A percentile compares a stretch with the other conserved stretches of the same genome.
Evolutionary conservation across 441 rosid species (phyloP).

Genomic region (Biscutella laevigata): DNA sequence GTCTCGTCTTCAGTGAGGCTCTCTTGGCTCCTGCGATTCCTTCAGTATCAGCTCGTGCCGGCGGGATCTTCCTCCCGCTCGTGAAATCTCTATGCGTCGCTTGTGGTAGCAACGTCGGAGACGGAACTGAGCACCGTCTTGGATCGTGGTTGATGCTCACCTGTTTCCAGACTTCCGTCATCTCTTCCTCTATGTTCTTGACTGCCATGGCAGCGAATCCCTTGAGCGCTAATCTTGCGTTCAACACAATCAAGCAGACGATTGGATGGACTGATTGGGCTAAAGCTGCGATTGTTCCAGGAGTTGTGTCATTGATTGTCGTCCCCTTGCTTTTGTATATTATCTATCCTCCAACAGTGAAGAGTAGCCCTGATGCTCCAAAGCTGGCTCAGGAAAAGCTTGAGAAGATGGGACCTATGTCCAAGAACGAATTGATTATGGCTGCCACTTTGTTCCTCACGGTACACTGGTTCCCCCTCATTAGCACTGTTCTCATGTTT

Average conservation of each 20-base stretch:
- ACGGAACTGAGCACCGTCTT: constrained; percentile 78
- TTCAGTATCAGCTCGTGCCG: constrained; percentile 92
- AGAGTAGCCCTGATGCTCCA: constrained; percentile 95
- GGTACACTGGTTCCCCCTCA: constrained; percentile 34
- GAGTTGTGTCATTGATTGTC: constrained; percentile 68
- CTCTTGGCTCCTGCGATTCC: constrained; percentile 92
- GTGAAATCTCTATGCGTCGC: constrained; percentile 89
- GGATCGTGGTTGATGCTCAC: constrained; percentile 97
- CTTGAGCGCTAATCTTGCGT: constrained; percentile 73
- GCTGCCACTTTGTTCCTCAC: constrained; percentile 80
- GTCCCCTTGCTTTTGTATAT: constrained; percentile 76
- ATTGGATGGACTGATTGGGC: constrained; percentile 99
- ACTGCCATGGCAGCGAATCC: constrained; percentile 99
- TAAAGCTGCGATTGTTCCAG: constrained; percentile 88
- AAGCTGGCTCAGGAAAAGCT: constrained; percentile 73
- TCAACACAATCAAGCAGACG: constrained; percentile 59
- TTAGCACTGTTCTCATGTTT: not conserved
- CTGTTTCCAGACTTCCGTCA: constrained; percentile 94
- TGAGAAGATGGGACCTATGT: constrained; percentile 95
- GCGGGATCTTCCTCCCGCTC: constrained; percentile 82
- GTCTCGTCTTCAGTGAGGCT: constrained; percentile 89
- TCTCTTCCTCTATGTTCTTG: constrained; percentile 89
- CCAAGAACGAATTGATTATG: constrained; percentile 77
- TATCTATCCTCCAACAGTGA: constrained; percentile 79
- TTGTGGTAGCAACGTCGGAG: constrained; percentile 87